Base-by-base conservation (phyloP, 164 flowering plant species). In the Annona cherimola region DNA sequence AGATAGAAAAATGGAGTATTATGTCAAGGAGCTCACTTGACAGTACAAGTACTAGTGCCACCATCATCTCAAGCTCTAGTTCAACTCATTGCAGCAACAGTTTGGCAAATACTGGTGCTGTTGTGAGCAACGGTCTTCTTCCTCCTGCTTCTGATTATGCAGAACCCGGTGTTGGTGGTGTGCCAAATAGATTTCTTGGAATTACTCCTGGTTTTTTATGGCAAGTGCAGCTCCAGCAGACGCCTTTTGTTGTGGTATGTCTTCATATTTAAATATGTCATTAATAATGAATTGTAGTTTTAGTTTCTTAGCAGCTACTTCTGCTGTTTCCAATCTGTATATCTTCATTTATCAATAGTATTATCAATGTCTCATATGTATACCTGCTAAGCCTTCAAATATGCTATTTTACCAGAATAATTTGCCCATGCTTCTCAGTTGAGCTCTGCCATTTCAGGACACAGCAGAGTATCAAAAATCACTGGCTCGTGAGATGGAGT, bases 131-230 rank as follows among this genome's bases (percentile, higher is more conserved):
- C 67, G 85, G 63, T 79, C 70, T 70, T 45, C 64, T 75, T 59
- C 69, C 84, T 63, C 61, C 74, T 74, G 26, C 76, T 50, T 41
- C 73, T 43, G 97, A 91, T 74, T 50, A 75, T 9, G 75, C 68
- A 2, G 98, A 95, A 76, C 87, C 91, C 77, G 93, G 84, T 75
- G 84, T 93, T 80, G 99, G 98, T 76, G 99, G 99, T 73, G 98
- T 93, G 69, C 96, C 98, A 2, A 89, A 86, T 78, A 87, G 96
- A 45, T 95, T 87, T 79, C 95, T 95, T 81, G 98, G 98, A 76
- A 80, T 95, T 73, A 95, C 98, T 41, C 90, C 94, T 40, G 73
- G 82, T 79, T 95, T 89, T 76, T 80, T 95, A 70, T 86, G 93
- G 92, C 90, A 91, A 81, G 76, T 84, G 45, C 98, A 93, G 79